Percentiles rank a stretch among this genome's conserved stretches.
phyloP scores from a whole-genome alignment of 768 basidiomycete species.

The Mycena capillaripes region DNA sequence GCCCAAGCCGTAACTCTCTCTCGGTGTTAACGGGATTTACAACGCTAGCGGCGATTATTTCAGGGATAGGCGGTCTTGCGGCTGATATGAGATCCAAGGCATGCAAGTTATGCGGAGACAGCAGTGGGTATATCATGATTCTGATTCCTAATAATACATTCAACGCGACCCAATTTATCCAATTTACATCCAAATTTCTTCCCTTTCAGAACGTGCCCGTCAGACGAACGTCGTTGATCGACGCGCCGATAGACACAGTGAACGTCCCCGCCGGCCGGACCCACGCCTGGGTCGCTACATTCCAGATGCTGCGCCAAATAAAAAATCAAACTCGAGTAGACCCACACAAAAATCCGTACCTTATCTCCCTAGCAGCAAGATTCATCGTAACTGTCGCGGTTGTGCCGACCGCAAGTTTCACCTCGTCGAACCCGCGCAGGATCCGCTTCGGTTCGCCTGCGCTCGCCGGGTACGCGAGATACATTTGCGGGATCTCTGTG shows the following conservation, averaged over 20 bases:
- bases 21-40: no score
- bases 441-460: slow-evolving; percentile 66
- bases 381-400: slow-evolving; percentile 53
- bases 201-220: slow-evolving; percentile 31
- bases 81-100: no score
- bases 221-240: slow-evolving; percentile 33
- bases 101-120: no score
- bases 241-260: slow-evolving; percentile 33
- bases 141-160: background rate
- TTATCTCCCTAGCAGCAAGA: slow-evolving; percentile 58
- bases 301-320: slow-evolving; percentile 20
- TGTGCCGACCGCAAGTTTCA: slow-evolving; percentile 54
- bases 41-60: no score
- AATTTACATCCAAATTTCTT: background rate
- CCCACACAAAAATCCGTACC: slow-evolving; percentile 45
- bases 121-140: no score
- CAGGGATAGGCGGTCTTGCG: no score
- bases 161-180: background rate
- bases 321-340: background rate
- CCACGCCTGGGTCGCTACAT: slow-evolving; percentile 25
- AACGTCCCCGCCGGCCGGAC: slow-evolving; percentile 35
- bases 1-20: no score
- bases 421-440: slow-evolving; percentile 66
- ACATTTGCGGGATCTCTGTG: slow-evolving; percentile 68
- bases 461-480: slow-evolving; percentile 61